Percentiles rank a stretch among this genome's conserved stretches.
Conservation (phyloP, 495 filamentous ascomycete species). For the Neurospora pannonica region DNA sequence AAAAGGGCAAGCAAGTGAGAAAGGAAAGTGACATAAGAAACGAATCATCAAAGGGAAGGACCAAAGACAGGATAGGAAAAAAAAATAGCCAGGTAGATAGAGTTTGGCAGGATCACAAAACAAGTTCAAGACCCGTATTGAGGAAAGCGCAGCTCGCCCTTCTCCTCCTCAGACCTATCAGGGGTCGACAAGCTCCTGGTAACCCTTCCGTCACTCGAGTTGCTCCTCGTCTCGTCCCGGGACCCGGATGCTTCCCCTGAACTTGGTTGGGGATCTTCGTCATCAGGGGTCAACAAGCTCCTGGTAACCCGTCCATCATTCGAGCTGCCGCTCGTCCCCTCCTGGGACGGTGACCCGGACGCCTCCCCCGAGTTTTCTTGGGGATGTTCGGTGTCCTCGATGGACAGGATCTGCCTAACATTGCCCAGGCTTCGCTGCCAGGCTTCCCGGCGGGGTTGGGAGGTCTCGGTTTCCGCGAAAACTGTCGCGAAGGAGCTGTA, state of each 20-base stretch:
- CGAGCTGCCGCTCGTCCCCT: neutral
- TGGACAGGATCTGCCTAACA: neutral
- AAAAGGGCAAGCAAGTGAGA: neutral
- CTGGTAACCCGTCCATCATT: neutral
- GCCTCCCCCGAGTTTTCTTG: neutral
- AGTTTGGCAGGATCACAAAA: neutral
- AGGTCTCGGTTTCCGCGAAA: neutral
- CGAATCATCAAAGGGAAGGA: neutral
- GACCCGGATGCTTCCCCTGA: neutral
- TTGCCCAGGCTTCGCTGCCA: neutral
- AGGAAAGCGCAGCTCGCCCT: neutral
- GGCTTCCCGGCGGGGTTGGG: neutral
- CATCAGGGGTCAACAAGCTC: neutral
- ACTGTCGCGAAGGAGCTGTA: neutral
- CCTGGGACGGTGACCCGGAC: neutral
- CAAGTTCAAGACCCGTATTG: neutral
- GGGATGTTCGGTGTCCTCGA: neutral
- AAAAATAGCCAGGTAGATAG: neutral
- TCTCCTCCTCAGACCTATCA: neutral
- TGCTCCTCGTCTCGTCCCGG: neutral
- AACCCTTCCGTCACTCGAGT: neutral
- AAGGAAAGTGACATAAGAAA: neutral
- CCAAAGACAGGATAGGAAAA: neutral
- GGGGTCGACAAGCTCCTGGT: neutral
- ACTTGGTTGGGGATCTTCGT: neutral